These are phyloP conservation scores for Pleurotus ostreatus DNA, from an alignment of 768 basidiomycete genomes.

Conservation along the genomic window DNA sequence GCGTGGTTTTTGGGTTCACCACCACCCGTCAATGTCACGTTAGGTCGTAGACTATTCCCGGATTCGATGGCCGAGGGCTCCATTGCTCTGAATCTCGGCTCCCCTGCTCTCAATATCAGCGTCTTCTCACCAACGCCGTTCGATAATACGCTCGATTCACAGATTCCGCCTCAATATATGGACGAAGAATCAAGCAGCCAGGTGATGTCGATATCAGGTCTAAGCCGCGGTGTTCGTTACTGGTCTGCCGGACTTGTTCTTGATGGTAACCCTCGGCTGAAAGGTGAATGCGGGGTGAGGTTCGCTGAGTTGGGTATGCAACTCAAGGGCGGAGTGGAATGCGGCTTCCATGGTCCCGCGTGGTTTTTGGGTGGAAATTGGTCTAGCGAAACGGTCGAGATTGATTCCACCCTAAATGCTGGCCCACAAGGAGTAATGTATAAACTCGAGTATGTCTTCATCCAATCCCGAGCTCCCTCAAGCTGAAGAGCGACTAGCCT, in stretches of 20 bases:
- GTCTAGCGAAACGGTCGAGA: slow-evolving; percentile 38
- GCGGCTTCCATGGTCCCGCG: slow-evolving; percentile 40
- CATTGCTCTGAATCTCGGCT: slow-evolving; percentile 33
- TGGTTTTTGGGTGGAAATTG: slow-evolving; percentile 46
- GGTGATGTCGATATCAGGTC: slow-evolving; percentile 38
- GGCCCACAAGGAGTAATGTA: slow-evolving; percentile 45
- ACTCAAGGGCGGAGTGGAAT: slow-evolving; percentile 45
- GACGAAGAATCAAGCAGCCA: slow-evolving; percentile 1
- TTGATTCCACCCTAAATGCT: slow-evolving; percentile 41
- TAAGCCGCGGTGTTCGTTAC: slow-evolving; percentile 40
- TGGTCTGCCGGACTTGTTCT: slow-evolving; percentile 49
- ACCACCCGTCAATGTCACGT: slow-evolving; percentile 38
- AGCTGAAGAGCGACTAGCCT: slow-evolving; percentile 34
- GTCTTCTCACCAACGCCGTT: slow-evolving; percentile 40
- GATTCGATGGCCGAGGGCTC: slow-evolving; percentile 42
- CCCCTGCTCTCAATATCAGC: slow-evolving; percentile 35
- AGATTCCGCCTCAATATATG: background rate
- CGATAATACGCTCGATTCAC: slow-evolving; percentile 21
- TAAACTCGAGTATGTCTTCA: slow-evolving; percentile 49
- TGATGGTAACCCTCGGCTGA: slow-evolving; percentile 38
- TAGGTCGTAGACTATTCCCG: slow-evolving; percentile 50
- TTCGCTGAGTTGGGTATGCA: slow-evolving; percentile 54
- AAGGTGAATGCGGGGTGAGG: slow-evolving; percentile 46
- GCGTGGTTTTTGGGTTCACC: slow-evolving; percentile 24
- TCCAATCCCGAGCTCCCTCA: slow-evolving; percentile 5